Percentiles rank a stretch among this genome's conserved stretches.
Evolutionary conservation across 75 land plant genomes (phyloP).

Genomic region (Chamaecyparis obtusa): DNA sequence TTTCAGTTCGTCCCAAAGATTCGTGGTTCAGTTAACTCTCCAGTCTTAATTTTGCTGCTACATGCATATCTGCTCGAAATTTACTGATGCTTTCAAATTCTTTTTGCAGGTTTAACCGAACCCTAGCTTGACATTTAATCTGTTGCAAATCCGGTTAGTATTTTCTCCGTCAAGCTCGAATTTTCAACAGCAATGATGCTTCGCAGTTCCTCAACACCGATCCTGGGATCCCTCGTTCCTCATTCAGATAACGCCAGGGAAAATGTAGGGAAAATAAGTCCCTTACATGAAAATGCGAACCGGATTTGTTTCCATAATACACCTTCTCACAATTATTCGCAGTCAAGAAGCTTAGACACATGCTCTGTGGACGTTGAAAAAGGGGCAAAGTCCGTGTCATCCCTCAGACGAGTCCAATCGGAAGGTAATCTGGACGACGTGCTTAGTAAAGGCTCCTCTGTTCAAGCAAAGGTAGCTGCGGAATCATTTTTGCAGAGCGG

Average conservation of each 20-base stretch:
- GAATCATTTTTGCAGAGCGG: neutral
- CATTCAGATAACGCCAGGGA: neutral
- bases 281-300: constrained; percentile 1
- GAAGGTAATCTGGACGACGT: constrained; percentile 32
- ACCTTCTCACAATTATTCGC: neutral
- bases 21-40: neutral
- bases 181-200: constrained; percentile 27
- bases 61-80: neutral
- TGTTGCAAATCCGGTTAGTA: neutral
- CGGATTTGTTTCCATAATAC: constrained; percentile 16
- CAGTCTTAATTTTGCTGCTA: neutral
- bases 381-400: neutral
- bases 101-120: neutral
- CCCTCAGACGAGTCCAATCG: constrained; percentile 30
- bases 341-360: constrained; percentile 15
- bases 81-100: neutral
- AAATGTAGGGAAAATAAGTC: neutral
- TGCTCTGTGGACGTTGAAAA: neutral
- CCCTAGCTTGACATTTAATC: neutral
- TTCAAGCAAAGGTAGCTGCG: neutral
- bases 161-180: neutral
- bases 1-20: neutral
- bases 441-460: neutral
- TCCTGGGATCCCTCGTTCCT: constrained; percentile 35
- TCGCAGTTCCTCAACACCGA: constrained; percentile 43